Evolutionary conservation across 495 filamentous ascomycete genomes (phyloP).

Genomic region (Penicillium samsonianum): DNA sequence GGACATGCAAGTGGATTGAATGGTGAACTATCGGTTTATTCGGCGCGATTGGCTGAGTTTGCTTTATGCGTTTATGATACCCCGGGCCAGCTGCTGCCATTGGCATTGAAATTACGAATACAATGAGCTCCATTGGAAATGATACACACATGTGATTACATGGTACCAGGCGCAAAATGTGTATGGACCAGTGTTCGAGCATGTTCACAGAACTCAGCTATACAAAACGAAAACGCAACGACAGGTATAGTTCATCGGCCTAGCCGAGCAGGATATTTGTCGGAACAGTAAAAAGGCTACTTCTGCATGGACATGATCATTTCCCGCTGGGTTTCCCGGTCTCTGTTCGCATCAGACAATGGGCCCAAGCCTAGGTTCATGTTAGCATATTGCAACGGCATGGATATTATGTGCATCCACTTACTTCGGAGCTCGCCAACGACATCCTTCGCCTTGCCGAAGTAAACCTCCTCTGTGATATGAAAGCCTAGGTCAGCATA

Average conservation of each 20-base stretch:
- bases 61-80: conserved; percentile 36
- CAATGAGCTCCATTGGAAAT: background rate
- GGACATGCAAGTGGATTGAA: conserved; percentile 43
- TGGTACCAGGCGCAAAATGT: background rate
- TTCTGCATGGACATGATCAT: conserved; percentile 66
- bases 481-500: conserved; percentile 16
- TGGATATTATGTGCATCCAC: conserved; percentile 20
- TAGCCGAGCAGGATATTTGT: conserved; percentile 6
- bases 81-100: conserved; percentile 18
- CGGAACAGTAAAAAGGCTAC: conserved; percentile 25
- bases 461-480: conserved; percentile 86
- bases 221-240: conserved; percentile 21
- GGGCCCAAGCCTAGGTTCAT: conserved; percentile 61
- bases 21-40: background rate
- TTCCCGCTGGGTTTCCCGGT: conserved; percentile 84
- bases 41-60: background rate
- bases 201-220: conserved; percentile 27
- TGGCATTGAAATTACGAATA: conserved; percentile 7
- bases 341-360: conserved; percentile 81
- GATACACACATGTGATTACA: background rate
- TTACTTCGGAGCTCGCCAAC: conserved; percentile 94
- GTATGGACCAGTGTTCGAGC: conserved; percentile 13
- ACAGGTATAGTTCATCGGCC: conserved; percentile 20
- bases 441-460: conserved; percentile 98
- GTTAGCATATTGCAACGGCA: conserved; percentile 5